Evolutionary conservation across 495 filamentous ascomycete genomes (phyloP), one percentile per base, ranked within the genome.

Genomic region (Penicillium simplicissimum): DNA sequence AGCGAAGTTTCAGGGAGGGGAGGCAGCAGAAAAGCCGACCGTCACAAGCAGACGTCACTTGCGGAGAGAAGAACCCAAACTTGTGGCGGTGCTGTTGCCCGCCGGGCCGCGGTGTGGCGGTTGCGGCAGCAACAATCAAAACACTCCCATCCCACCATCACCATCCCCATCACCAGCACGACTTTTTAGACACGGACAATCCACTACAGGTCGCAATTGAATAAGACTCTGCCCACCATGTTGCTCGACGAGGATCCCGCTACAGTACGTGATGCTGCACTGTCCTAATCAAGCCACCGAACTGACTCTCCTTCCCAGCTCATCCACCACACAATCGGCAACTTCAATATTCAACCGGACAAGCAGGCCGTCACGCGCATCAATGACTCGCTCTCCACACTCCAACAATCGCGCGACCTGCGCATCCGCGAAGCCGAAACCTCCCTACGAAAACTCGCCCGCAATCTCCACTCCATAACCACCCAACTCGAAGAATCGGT

Each of bases 201-300:
- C 42, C 2, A 45, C 42, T 8, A 45, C n/a, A 15, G 23, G 4
- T 23, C 15, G 28, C 49, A 19, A 14, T 52, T 14, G 17, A 5
- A 25, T 23, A 34, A 33, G 43, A 52, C 8, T n/a, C 45, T 48
- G 33, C 47, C 47, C 83, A 90, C 70, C 63, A 98, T 98, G 95
- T 82, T 98, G 71, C 92, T 98, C 79, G 95, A 98, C 80, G 95
- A 98, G 79, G 90, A 92, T 72, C 95, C 95, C 61, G 90, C 87
- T 43, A 88, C 88, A 25, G 91, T 94, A 85, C 21, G 82, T 74
- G 48, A 17, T 60, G 34, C 23, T 43, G 40, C 43, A 45, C 52
- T 52, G 15, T 36, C n/a, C 31, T 45, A 23, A 10, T 61, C 13
- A 33, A 55, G 42, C 35, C 57, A 38, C 5, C 15, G 58, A 38